Conservation (phyloP, 768 basidiomycete species). For the Paxillus rubicundulus region DNA sequence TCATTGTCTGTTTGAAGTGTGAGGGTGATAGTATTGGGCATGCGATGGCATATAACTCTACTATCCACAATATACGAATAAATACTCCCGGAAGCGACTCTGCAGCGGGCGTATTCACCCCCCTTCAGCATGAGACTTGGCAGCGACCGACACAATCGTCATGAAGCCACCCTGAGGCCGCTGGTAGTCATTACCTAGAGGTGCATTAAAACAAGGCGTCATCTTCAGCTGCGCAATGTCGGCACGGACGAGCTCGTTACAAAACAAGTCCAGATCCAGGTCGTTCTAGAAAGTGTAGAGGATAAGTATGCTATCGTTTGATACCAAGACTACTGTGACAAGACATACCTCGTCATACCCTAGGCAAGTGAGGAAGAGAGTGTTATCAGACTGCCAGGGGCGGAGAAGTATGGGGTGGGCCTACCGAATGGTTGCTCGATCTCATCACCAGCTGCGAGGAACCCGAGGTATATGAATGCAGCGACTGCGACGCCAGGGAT, state of each 20-base stretch:
- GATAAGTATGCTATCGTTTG: neutral
- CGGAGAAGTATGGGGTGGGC: slow-evolving; percentile 14
- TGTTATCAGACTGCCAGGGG: neutral
- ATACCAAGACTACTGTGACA: neutral
- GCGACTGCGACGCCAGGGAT: slow-evolving; percentile 66
- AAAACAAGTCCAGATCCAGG: slow-evolving; percentile 65
- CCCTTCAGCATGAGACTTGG: neutral
- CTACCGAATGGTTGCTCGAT: slow-evolving; percentile 67
- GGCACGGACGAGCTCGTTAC: slow-evolving; percentile 51
- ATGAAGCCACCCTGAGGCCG: neutral
- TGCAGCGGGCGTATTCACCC: neutral
- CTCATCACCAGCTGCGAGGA: slow-evolving; percentile 69
- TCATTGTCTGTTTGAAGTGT: neutral
- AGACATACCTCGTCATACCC: neutral
- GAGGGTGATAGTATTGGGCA: too few species aligned
- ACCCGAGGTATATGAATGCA: slow-evolving; percentile 72
- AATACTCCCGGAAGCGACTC: too few species aligned
- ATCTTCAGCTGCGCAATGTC: slow-evolving; percentile 54
- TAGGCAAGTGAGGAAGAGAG: neutral
- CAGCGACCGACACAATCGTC: neutral
- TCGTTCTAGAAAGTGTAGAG: slow-evolving; percentile 45
- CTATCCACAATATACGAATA: too few species aligned
- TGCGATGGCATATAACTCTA: too few species aligned
- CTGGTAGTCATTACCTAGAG: slow-evolving; percentile 33
- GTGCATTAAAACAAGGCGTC: slow-evolving; percentile 51